These are phyloP conservation scores for Mycena latifolia DNA, from an alignment of 768 basidiomycete genomes.

Conservation along the genomic window DNA sequence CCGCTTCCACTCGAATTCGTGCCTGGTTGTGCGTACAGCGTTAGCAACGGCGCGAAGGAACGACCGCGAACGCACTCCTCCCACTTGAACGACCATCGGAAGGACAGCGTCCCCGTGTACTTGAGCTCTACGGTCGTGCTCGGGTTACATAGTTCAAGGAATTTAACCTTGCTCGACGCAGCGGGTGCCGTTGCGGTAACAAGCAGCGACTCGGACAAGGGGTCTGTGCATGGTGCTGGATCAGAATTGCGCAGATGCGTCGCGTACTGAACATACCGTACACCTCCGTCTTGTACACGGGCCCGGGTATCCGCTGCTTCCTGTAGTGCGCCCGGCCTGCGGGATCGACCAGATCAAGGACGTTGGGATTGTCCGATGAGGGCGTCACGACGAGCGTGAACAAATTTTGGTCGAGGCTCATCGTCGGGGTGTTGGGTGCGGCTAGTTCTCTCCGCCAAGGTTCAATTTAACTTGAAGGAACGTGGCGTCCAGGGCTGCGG, in stretches of 20 bases:
- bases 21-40: slow-evolving; percentile 54
- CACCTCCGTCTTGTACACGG: slow-evolving; percentile 73
- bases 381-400: slow-evolving; percentile 82
- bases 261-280: slow-evolving; percentile 59
- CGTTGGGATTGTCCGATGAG: slow-evolving; percentile 67
- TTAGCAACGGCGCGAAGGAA: not conserved
- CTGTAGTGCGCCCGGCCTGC: slow-evolving; percentile 76
- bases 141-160: slow-evolving; percentile 82
- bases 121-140: slow-evolving; percentile 77
- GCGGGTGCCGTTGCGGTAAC: slow-evolving; percentile 75
- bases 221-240: not conserved
- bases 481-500: slow-evolving; percentile 12
- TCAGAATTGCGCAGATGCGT: too few species aligned
- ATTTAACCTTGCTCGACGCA: slow-evolving; percentile 78
- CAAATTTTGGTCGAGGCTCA: slow-evolving; percentile 89
- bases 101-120: slow-evolving; percentile 78
- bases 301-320: slow-evolving; percentile 66
- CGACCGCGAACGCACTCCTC: slow-evolving; percentile 71
- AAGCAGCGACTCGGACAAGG: slow-evolving; percentile 77
- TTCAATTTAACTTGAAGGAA: slow-evolving; percentile 12
- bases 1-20: slow-evolving; percentile 89
- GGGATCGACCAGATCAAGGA: slow-evolving; percentile 79
- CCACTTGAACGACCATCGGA: slow-evolving; percentile 86
- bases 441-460: not conserved
- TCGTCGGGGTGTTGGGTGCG: slow-evolving; percentile 41